Conservation (phyloP, 1,139 yeast genomes). For the Sugiyamaella xylanicola region DNA sequence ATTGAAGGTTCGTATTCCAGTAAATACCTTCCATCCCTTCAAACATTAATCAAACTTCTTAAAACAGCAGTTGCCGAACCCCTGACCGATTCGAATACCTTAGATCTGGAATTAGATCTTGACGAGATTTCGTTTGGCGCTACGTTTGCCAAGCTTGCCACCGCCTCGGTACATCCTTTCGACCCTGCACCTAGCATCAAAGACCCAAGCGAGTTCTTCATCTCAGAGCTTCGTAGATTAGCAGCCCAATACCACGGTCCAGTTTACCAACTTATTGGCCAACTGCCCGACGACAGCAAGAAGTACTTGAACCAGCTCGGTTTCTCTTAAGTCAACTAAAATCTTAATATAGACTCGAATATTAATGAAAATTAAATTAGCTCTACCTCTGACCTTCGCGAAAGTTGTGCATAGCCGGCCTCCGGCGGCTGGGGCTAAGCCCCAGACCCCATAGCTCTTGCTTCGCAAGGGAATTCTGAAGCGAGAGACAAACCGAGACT, state of each 20-base stretch:
- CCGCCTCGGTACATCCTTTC: constrained; percentile 59
- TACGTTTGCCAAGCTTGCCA: constrained; percentile 69
- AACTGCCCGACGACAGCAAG: constrained; percentile 46
- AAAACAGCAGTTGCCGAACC: constrained; percentile 41
- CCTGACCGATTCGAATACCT: constrained; percentile 34
- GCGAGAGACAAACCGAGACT: too few species aligned
- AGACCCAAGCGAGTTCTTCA: constrained; percentile 45
- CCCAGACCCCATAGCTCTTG: too few species aligned
- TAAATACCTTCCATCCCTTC: constrained; percentile 54
- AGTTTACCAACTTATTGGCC: constrained; percentile 38
- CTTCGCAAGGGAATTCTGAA: too few species aligned
- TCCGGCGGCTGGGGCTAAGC: too few species aligned
- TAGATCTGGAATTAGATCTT: constrained; percentile 55
- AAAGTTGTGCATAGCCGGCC: too few species aligned
- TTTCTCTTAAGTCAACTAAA: constrained; percentile 25
- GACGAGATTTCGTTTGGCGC: constrained; percentile 82
- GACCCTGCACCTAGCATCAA: constrained; percentile 67
- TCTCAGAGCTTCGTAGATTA: constrained; percentile 42
- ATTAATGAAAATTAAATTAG: too few species aligned
- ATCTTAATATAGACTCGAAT: not conserved
- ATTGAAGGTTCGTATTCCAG: constrained; percentile 47
- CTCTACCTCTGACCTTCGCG: too few species aligned
- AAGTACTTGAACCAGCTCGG: constrained; percentile 42
- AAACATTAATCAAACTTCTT: constrained; percentile 53
- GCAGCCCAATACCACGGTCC: constrained; percentile 33